phyloP scores from a whole-genome alignment of 2,329 filamentous ascomycete genomes.

The Macrophomina pseudophaseolina region DNA sequence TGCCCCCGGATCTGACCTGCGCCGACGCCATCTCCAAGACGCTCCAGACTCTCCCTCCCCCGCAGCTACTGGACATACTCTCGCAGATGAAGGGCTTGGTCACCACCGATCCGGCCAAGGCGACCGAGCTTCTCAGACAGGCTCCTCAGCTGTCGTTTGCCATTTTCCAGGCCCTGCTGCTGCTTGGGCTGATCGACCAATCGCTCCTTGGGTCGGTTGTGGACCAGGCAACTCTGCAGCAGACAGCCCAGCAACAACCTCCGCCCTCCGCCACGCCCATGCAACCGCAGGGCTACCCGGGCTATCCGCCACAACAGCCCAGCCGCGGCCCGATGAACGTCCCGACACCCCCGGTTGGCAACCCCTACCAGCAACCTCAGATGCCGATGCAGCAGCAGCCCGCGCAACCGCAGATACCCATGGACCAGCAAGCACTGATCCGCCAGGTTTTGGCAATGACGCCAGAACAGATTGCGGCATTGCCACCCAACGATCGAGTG shows the following conservation, averaged over 20 bases:
- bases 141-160: conserved; percentile 93
- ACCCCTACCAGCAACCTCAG: conserved; percentile 42
- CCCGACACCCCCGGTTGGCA: conserved; percentile 57
- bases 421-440: conserved; percentile 74
- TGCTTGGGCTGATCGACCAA: conserved; percentile 91
- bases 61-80: conserved; percentile 90
- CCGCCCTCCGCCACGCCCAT: conserved; percentile 44
- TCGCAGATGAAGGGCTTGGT: conserved; percentile 92
- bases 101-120: conserved; percentile 79
- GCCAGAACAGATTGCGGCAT: conserved; percentile 76
- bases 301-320: conserved; percentile 40
- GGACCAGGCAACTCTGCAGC: conserved; percentile 57
- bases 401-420: conserved; percentile 37
- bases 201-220: conserved; percentile 81
- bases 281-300: conserved; percentile 41
- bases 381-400: conserved; percentile 50
- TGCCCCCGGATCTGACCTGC: conserved; percentile 80
- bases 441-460: conserved; percentile 81
- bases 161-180: conserved; percentile 89
- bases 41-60: conserved; percentile 80
- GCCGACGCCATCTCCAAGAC: conserved; percentile 93
- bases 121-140: conserved; percentile 83
- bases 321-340: conserved; percentile 45
- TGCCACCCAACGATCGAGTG: conserved; percentile 74
- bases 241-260: conserved; percentile 38